These are phyloP conservation scores for Parafenestella ontariensis DNA, from an alignment of 2,329 filamentous ascomycete genomes.

Conservation along the genomic window DNA sequence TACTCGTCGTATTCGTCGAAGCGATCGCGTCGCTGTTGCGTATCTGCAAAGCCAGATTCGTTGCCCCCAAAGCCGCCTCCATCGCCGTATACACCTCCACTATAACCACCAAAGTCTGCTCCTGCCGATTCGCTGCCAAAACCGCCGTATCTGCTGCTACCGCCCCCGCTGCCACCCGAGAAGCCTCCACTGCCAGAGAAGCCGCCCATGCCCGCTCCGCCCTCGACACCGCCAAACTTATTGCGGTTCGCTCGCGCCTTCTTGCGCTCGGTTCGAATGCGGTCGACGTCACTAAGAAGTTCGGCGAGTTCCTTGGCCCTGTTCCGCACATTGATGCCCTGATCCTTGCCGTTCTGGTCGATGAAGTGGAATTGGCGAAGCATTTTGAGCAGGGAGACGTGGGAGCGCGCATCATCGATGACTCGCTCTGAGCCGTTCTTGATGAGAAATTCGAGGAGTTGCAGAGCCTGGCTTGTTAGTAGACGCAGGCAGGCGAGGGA, in stretches of 20 bases:
- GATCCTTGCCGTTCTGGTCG: constrained; percentile 94
- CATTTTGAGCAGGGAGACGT: constrained; percentile 97
- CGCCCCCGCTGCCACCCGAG: constrained; percentile 66
- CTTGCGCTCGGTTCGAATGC: constrained; percentile 77
- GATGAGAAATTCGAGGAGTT: constrained; percentile 94
- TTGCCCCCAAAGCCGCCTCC: constrained; percentile 91
- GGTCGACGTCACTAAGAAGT: constrained; percentile 89
- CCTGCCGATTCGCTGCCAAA: constrained; percentile 73
- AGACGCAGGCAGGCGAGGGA: background rate
- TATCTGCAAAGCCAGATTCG: constrained; percentile 69
- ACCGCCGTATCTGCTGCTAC: constrained; percentile 76
- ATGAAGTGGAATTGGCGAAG: constrained; percentile 98
- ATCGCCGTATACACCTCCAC: constrained; percentile 86
- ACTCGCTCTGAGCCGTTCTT: constrained; percentile 98
- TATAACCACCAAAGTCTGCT: constrained; percentile 69
- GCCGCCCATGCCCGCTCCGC: constrained; percentile 68
- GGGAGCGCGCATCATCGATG: constrained; percentile 94
- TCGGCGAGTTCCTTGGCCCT: constrained; percentile 94
- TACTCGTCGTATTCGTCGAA: constrained; percentile 99
- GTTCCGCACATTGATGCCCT: constrained; percentile 97
- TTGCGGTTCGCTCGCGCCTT: constrained; percentile 89
- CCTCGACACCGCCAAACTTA: constrained; percentile 95
- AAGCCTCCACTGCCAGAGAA: constrained; percentile 66
- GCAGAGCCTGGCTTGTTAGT: constrained; percentile 65
- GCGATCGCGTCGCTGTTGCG: constrained; percentile 69